Evolutionary conservation across 2,329 filamentous ascomycete species (phyloP).

Genomic region (Cucurbitaria berberidis): DNA sequence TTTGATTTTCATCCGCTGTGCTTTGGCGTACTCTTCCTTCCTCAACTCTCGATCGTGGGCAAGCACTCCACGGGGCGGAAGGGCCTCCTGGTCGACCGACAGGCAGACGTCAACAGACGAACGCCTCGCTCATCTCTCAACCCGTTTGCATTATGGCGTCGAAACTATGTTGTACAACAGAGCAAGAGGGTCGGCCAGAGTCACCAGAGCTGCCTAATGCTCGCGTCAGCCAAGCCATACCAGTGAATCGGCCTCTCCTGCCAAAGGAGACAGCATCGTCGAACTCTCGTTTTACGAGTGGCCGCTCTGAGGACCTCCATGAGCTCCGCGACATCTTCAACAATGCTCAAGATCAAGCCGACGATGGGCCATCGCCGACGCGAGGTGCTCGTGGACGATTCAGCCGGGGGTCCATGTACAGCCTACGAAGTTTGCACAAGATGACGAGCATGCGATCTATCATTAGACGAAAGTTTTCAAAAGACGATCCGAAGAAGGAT

Average conservation of each 20-base stretch:
- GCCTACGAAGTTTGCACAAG: constrained; percentile 42
- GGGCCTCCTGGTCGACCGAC: background rate
- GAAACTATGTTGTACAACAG: constrained; percentile 43
- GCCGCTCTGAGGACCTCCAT: constrained; percentile 38
- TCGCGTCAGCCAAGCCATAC: constrained; percentile 35
- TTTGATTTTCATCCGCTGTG: background rate
- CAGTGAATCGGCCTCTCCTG: constrained; percentile 36
- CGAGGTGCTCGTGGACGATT: constrained; percentile 27
- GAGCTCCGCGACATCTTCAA: constrained; percentile 45
- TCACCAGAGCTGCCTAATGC: constrained; percentile 45
- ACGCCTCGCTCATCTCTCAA: background rate
- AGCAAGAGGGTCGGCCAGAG: constrained; percentile 32
- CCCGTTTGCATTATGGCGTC: constrained; percentile 32
- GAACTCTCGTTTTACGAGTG: constrained; percentile 39
- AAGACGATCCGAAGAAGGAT: constrained; percentile 27
- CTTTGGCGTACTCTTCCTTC: background rate
- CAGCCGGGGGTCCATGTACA: constrained; percentile 37
- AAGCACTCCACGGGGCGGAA: background rate
- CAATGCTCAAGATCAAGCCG: constrained; percentile 25
- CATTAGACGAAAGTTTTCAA: constrained; percentile 41
- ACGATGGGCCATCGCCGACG: constrained; percentile 16
- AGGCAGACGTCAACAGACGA: background rate
- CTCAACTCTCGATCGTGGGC: background rate
- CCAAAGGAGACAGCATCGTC: constrained; percentile 21
- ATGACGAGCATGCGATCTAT: constrained; percentile 45